These are phyloP conservation scores for Ramaria sp. DNA, from an alignment of 768 basidiomycete species.

Conservation along the genomic window DNA sequence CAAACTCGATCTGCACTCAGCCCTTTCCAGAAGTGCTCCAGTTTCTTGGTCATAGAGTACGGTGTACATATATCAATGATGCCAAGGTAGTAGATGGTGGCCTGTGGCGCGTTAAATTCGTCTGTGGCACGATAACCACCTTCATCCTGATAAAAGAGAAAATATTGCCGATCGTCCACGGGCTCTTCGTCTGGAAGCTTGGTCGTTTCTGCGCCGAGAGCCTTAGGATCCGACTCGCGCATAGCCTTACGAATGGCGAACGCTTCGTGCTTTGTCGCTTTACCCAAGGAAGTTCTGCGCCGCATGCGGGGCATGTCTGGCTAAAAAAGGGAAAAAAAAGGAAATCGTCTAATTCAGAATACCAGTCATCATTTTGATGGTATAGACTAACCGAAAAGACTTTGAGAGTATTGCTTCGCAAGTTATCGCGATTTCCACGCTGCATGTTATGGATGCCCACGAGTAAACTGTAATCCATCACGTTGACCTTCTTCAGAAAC, in stretches of 20 bases:
- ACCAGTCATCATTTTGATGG: neutral
- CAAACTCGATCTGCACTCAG: conserved; percentile 77
- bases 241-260: conserved; percentile 80
- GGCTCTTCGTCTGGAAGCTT: conserved; percentile 55
- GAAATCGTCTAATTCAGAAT: neutral
- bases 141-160: conserved; percentile 95
- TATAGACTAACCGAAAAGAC: conserved; percentile 71
- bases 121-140: conserved; percentile 87
- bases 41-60: conserved; percentile 62
- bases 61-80: conserved; percentile 97
- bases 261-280: conserved; percentile 59
- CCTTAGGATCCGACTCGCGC: conserved; percentile 70
- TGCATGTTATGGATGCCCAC: conserved; percentile 90
- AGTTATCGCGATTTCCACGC: conserved; percentile 84
- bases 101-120: conserved; percentile 63
- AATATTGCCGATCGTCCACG: conserved; percentile 54
- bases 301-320: conserved; percentile 61
- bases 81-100: conserved; percentile 86
- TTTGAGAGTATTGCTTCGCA: conserved; percentile 81
- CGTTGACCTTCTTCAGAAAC: conserved; percentile 68
- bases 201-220: conserved; percentile 41
- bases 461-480: conserved; percentile 96
- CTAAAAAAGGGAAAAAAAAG: conserved; percentile 23
- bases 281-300: conserved; percentile 48
- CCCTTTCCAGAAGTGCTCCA: conserved; percentile 92